Conservation (phyloP, 805 yeast genomes). For the Zygosaccharomyces kombuchaensis region DNA sequence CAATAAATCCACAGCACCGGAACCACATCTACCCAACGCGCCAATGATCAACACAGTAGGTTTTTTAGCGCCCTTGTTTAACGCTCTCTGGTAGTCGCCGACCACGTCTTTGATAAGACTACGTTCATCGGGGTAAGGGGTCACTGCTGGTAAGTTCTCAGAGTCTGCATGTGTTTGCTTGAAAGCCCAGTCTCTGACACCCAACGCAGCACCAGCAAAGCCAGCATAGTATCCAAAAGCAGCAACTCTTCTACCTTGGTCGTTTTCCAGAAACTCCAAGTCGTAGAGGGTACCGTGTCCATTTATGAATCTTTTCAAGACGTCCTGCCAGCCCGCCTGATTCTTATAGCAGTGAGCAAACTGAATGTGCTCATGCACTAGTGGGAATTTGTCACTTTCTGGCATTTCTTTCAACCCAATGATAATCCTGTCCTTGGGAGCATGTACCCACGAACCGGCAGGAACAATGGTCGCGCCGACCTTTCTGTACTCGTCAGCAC, state of each 20-base stretch:
- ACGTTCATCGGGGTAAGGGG: slow-evolving; percentile 78
- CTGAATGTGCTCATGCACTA: slow-evolving; percentile 93
- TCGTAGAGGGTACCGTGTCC: slow-evolving; percentile 92
- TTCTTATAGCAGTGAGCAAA: slow-evolving; percentile 98
- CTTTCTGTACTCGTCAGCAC: slow-evolving; percentile 64
- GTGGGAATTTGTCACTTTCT: slow-evolving; percentile 83
- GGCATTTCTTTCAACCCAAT: slow-evolving; percentile 95
- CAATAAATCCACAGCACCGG: slow-evolving; percentile 88
- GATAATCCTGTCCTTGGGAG: slow-evolving; percentile 86
- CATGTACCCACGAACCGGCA: slow-evolving; percentile 86
- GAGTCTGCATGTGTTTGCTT: slow-evolving; percentile 68
- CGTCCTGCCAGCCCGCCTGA: slow-evolving; percentile 97
- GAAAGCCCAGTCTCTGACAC: slow-evolving; percentile 90
- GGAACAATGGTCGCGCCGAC: slow-evolving; percentile 89
- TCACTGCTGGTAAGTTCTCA: slow-evolving; percentile 71
- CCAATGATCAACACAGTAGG: slow-evolving; percentile 91
- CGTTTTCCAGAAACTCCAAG: slow-evolving; percentile 90
- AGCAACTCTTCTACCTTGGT: slow-evolving; percentile 96
- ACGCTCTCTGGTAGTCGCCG: slow-evolving; percentile 52
- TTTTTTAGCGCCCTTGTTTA: slow-evolving; percentile 53
- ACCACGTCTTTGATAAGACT: slow-evolving; percentile 70
- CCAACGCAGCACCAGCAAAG: slow-evolving; percentile 99
- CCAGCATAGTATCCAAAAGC: slow-evolving; percentile 99
- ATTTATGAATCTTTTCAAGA: slow-evolving; percentile 77
- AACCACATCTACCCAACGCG: slow-evolving; percentile 97